phyloP scores from a whole-genome alignment of 441 rosid genomes.

The Flueggea neowawraea region DNA sequence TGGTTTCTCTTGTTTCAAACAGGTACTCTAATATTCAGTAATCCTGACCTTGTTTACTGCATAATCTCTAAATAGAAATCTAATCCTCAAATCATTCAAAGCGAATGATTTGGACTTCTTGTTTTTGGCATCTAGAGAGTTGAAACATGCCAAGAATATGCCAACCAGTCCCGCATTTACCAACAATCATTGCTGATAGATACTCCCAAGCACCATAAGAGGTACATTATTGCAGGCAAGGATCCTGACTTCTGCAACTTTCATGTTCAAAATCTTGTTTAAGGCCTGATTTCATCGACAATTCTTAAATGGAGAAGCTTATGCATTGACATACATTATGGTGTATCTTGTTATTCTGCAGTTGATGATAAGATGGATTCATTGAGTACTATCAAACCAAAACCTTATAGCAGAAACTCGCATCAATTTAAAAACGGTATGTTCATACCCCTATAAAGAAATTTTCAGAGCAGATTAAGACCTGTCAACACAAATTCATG shows the following conservation, averaged over 20 bases:
- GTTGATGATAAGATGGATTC: conserved; percentile 23
- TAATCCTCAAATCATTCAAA: too few species aligned
- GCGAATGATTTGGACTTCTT: too few species aligned
- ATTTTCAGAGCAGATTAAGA: neutral
- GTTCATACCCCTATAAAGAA: neutral
- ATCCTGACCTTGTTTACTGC: too few species aligned
- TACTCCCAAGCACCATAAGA: conserved; percentile 52
- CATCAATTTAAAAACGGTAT: conserved; percentile 41
- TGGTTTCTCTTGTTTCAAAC: conserved; percentile 56
- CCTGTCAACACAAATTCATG: conserved; percentile 4
- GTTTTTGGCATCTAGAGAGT: conserved; percentile 39
- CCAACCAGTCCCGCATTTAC: conserved; percentile 43
- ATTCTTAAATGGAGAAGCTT: too few species aligned
- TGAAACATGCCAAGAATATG: conserved; percentile 51
- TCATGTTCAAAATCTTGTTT: neutral
- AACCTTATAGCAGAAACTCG: conserved; percentile 30
- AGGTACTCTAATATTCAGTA: conserved; percentile 32
- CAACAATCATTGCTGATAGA: conserved; percentile 48
- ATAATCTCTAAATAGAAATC: too few species aligned
- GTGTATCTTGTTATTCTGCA: conserved; percentile 9
- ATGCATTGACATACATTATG: too few species aligned
- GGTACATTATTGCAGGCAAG: conserved; percentile 75
- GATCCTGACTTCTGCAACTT: neutral
- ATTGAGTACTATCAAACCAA: conserved; percentile 16
- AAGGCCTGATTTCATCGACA: too few species aligned